Evolutionary conservation across 1,139 yeast genomes (phyloP).

Genomic region (Yamadazyma pseudoaaseri): DNA sequence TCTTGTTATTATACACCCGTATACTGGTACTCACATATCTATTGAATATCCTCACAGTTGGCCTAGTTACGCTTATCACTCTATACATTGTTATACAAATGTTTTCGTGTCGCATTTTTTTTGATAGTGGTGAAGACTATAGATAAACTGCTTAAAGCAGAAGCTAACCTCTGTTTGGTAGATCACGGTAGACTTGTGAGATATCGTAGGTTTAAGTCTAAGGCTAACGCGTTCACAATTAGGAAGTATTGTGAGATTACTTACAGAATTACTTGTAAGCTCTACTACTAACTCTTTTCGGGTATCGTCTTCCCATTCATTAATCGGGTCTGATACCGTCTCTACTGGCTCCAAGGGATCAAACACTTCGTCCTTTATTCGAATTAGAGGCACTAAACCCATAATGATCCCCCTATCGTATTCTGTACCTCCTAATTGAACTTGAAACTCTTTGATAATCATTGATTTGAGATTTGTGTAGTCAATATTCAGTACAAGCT

Average conservation of each 20-base stretch:
- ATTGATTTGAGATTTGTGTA: slow-evolving; percentile 12
- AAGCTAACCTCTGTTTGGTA: slow-evolving; percentile 2
- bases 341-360: slow-evolving; percentile 6
- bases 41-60: neutral
- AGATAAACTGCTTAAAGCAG: slow-evolving; percentile 6
- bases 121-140: slow-evolving; percentile 7
- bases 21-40: neutral
- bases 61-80: slow-evolving; percentile 1
- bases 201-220: slow-evolving; percentile 1
- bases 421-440: slow-evolving; percentile 19
- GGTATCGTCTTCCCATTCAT: slow-evolving; percentile 8
- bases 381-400: slow-evolving; percentile 20
- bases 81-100: slow-evolving; percentile 1
- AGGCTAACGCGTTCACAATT: neutral
- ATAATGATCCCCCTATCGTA: slow-evolving; percentile 15
- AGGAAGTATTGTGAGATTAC: slow-evolving; percentile 7
- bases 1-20: neutral
- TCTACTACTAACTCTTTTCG: slow-evolving; percentile 5
- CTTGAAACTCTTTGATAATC: slow-evolving; percentile 23
- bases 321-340: neutral
- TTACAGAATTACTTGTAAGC: neutral
- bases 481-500: slow-evolving; percentile 8
- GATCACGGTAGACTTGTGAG: neutral
- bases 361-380: slow-evolving; percentile 12
- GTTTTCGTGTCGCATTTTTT: slow-evolving; percentile 1